Base-by-base conservation (phyloP, 192 early-diverging fungal genomes). In the Entrophospora sp. region DNA sequence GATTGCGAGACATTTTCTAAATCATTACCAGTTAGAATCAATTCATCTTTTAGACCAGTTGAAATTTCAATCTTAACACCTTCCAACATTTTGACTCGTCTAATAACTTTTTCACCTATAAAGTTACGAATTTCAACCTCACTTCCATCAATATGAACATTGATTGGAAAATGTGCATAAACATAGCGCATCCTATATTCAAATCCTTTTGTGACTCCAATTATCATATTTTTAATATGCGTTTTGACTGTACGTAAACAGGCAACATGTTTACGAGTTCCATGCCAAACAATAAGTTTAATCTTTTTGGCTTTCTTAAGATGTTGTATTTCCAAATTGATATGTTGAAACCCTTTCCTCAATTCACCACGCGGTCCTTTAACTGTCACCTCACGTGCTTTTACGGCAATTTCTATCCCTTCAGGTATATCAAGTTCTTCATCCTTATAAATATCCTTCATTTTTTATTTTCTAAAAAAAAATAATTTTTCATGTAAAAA, bases 161-260 rank as follows among this genome's bases (percentile, higher is more conserved):
- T 94, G 82, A 98, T 98, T 79, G 96, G 96, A 82, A 98, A 98
- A 88, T 98, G 96, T 62, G 96, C 96, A 70, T 95, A 95, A 63
- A 96, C 96, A 75, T 90, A 95, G 70, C 94, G 91, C 89, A 98
- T 91, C 88, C 95, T 96, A 88, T 98, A 98, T 84, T 94, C 85
- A 85, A 87, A 98, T 48, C 96, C 96, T 81, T 95, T 92, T 80
- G 96, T 98, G 60, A 96, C 93, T 77, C 94, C 94, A 60, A 79
- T 90, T 83, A 96, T 96, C 88, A 98, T 87, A 89, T 98, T 98
- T 79, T 87, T 77, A 73, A 96, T 93, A 82, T 91, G 87, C 71
- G 92, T 92, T 77, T 89, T 85, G 65, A 98, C 88, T 61, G 96
- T 98, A 70, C 94, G 92, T 81, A 98, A 93, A 85, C 93, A 95